Evolutionary conservation across 1,284 basidiomycete species (phyloP).

Genomic region (Ustilago tritici): DNA sequence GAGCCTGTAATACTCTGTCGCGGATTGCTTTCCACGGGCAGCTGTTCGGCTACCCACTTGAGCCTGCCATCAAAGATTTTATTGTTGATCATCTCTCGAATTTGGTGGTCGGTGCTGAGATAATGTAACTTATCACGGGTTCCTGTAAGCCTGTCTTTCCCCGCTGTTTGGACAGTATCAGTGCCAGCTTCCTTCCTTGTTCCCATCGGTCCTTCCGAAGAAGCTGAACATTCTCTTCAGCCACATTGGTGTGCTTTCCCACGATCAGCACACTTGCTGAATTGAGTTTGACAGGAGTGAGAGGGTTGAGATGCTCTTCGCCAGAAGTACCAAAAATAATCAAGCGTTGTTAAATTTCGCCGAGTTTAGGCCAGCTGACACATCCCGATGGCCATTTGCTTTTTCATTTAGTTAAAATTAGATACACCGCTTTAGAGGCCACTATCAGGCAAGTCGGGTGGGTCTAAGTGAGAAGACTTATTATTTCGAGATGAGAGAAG

Average conservation of each 20-base stretch:
- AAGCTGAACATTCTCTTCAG: neutral
- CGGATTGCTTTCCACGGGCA: no score
- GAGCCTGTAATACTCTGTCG: no score
- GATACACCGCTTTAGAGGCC: no score
- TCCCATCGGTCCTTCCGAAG: neutral
- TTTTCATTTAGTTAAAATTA: neutral
- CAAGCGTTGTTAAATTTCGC: neutral
- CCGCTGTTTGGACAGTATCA: neutral
- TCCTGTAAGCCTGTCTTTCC: no score
- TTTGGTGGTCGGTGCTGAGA: no score
- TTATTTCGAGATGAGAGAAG: no score
- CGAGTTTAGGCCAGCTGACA: slow-evolving; percentile 10
- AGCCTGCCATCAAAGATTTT: no score
- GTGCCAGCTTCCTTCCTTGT: neutral
- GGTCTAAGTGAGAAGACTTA: no score
- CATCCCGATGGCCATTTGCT: slow-evolving; percentile 17
- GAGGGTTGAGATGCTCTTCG: neutral
- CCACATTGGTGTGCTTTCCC: neutral
- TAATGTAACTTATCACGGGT: no score
- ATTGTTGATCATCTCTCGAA: no score
- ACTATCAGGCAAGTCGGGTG: no score
- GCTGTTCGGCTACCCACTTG: no score
- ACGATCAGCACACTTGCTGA: neutral
- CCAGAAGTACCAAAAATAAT: slow-evolving; percentile 1
- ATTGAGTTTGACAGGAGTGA: neutral